Evolutionary conservation across 2,329 filamentous ascomycete species (phyloP), one percentile per base, ranked within the genome.

Genomic region (Emericellopsis cladophorae): DNA sequence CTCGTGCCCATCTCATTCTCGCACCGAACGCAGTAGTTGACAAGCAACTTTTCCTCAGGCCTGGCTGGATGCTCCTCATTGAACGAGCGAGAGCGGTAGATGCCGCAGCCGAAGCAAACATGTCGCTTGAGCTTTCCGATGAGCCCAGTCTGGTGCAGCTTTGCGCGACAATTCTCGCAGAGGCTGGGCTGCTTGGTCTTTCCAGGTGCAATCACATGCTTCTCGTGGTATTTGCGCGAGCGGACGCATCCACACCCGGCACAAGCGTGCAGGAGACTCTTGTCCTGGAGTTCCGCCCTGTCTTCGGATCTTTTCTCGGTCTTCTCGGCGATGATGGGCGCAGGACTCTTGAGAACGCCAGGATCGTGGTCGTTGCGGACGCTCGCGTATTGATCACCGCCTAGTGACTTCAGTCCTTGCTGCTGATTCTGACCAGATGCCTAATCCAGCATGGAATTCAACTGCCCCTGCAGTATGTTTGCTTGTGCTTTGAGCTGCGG

Each of bases 21-120:
- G 39, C 59, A 62, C 11, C 36, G 44, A 15, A 40, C 42, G 37
- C 59, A 62, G 39, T 62, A 61, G 36, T 61, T 62, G 12, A 49
- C 52, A 8, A 55, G 41, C 14, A 60, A 44, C 2, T 49, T 42
- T 18, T 51, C 47, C 7, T 54, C 57, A 16, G 49, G 44, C 2
- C 45, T 36, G 10, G 46, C 42, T 4, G 50, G 48, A 26, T 54
- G 40, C 7, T 38, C 41, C 5, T 45, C 41, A 5, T 55, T 52
- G 37, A 54, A 56, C 4, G 34, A 37, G 26, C 48, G 53, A 12
- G 54, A 56, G 32, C 53, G 42, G 4, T 45, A 52, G 18, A 46
- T 44, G 7, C 54, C 54, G 34, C 54, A 56, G 10, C 53, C 46
- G 33, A 56, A 63, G 49, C 69, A 73, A 16, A 69, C 60, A 40